These are phyloP conservation scores for Calocybe indica DNA, from an alignment of 768 basidiomycete genomes.

Conservation along the genomic window DNA sequence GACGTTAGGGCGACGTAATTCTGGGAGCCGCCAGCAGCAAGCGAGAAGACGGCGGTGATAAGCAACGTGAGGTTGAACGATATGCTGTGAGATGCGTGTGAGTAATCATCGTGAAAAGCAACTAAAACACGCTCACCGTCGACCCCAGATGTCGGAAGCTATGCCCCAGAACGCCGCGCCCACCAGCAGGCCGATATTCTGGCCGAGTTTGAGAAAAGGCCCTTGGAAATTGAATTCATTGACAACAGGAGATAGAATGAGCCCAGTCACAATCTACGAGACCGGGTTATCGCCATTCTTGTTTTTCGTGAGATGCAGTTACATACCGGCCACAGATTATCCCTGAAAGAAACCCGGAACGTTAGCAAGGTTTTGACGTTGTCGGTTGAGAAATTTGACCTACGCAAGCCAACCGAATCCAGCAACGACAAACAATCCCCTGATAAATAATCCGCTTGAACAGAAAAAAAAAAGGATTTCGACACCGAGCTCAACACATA, in stretches of 20 bases:
- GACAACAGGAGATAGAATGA: constrained; percentile 58
- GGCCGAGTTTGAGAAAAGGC: constrained; percentile 61
- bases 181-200: constrained; percentile 65
- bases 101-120: not conserved
- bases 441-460: constrained; percentile 13
- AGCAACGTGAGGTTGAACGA: constrained; percentile 69
- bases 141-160: constrained; percentile 66
- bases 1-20: constrained; percentile 46
- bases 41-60: constrained; percentile 60
- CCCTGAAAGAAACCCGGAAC: constrained; percentile 29
- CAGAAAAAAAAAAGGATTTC: not conserved
- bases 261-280: constrained; percentile 51
- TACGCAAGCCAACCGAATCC: constrained; percentile 78
- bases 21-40: constrained; percentile 54
- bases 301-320: not conserved
- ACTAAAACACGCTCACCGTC: constrained; percentile 34
- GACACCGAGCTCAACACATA: constrained; percentile 13
- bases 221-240: constrained; percentile 60
- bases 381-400: constrained; percentile 18
- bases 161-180: constrained; percentile 69
- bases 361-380: not conserved
- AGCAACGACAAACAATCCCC: constrained; percentile 63
- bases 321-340: constrained; percentile 69
- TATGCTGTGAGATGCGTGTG: constrained; percentile 28
- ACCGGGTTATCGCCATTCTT: not conserved